Evolutionary conservation across 768 basidiomycete genomes (phyloP), one percentile per base, ranked within the genome.

Genomic region (Russula earlei): DNA sequence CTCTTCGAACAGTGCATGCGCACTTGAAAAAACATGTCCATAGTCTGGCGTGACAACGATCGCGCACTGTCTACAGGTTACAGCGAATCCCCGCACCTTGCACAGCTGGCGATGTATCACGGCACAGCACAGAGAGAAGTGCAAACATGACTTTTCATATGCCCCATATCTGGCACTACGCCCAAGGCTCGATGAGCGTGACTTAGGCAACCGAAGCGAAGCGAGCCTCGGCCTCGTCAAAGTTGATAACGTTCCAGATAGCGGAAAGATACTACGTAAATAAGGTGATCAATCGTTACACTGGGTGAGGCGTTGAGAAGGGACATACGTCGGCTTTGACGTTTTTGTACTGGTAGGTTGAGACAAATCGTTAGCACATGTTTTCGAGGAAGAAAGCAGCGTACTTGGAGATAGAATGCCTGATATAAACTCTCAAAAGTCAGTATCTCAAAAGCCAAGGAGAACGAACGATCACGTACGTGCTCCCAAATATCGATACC

Each of bases 401-500:
- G 17, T 38, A 58, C 57, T 43, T 58, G 57, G 9, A 58, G 57
- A 40, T 58, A 58, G 29, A 58, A 58, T 1, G 57, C 57, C 57
- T 58, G n/a, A 27, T 2, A 49, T 22, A 5, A 43, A 19, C 22
- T 14, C 20, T 8, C 11, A 19, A 45, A 70, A 62, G 69, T 89
- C 87, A 70, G 84, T 88, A n/a, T 85, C 85, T 80, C 40, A 41
- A 24, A 58, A 54, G 40, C 57, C 58, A 19, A 27, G 50, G 3
- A 64, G 48, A 36, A 42, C 52, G 34, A n/a, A 46, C 3, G 24
- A 60, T 65, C 55, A 57, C 63, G 59, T 54, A 59, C 85, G 70
- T 94, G 91, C 70, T 93, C 91, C 95, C 95, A 98, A 65, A 98
- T 86, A 72, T 99, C 95, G 62, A 98, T 84, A 33, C 96, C 96